A percentile compares a stretch with the other conserved stretches of the same genome.
Evolutionary conservation across 148 eudicot species (phyloP).

Genomic region (Persicaria tinctoria): DNA sequence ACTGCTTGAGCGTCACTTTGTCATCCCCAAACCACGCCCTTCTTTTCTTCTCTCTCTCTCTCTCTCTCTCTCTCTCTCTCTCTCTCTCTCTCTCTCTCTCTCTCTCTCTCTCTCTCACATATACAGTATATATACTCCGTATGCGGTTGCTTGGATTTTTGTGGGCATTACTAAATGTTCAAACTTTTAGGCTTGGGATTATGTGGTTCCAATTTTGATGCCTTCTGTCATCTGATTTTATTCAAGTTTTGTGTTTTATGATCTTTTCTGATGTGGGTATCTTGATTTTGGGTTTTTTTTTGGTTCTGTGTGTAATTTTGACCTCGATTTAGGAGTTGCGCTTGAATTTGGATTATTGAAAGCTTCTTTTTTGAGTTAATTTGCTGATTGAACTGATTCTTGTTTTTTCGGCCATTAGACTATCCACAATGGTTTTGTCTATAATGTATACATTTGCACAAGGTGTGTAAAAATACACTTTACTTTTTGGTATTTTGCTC

Average conservation of each 20-base stretch:
- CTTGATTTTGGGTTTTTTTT: background rate
- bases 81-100: slow-evolving; percentile 8
- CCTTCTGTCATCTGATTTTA: background rate
- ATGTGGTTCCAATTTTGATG: background rate
- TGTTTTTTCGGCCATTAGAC: background rate
- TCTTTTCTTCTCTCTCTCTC: slow-evolving; percentile 9
- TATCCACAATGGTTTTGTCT: no score
- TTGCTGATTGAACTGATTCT: background rate
- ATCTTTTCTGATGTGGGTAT: background rate
- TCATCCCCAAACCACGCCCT: slow-evolving; percentile 40
- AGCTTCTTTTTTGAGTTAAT: background rate
- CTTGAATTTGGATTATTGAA: background rate
- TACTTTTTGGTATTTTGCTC: no score
- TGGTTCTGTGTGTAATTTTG: background rate
- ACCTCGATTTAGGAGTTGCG: background rate
- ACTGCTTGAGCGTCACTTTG: slow-evolving; percentile 48
- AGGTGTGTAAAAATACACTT: no score
- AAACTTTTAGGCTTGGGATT: background rate
- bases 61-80: slow-evolving; percentile 12
- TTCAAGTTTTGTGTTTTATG: background rate
- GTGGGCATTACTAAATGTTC: background rate
- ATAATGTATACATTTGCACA: no score
- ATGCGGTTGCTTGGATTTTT: slow-evolving; percentile 12
- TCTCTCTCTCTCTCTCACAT: slow-evolving; percentile 12
- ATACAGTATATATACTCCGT: background rate